phyloP scores from a whole-genome alignment of 176 grass and related monocot species.

The Thalia dealbata region DNA sequence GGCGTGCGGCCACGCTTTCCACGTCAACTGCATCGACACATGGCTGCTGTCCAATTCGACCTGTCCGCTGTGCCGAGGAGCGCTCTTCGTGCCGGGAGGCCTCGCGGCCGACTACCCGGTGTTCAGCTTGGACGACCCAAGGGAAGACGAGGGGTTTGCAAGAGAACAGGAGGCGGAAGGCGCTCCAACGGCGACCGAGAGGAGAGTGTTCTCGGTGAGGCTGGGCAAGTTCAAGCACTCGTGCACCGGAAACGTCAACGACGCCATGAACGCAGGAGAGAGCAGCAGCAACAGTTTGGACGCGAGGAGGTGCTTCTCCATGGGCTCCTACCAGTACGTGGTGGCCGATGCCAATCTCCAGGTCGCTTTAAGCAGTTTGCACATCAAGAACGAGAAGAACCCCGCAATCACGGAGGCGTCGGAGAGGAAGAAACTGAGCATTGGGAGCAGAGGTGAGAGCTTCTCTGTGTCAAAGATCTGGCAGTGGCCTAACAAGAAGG shows the following conservation, averaged over 20 bases:
- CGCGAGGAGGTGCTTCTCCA: constrained; percentile 7
- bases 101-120: background rate
- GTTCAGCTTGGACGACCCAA: background rate
- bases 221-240: constrained; percentile 13
- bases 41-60: constrained; percentile 16
- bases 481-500: constrained; percentile 14
- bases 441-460: constrained; percentile 1
- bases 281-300: background rate
- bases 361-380: background rate
- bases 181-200: background rate
- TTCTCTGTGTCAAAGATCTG: constrained; percentile 14
- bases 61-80: constrained; percentile 5
- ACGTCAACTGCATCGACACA: constrained; percentile 12
- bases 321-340: constrained; percentile 13
- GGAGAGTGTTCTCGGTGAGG: constrained; percentile 9
- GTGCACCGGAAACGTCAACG: background rate
- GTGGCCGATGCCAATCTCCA: background rate
- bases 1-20: constrained; percentile 6
- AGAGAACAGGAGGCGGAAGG: background rate
- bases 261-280: background rate
- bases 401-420: background rate
- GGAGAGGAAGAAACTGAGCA: constrained; percentile 2
- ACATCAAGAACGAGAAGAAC: background rate
- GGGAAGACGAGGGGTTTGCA: background rate
- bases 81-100: background rate